Conservation (phyloP, 1,139 yeast species). For the Pichia sp. region DNA sequence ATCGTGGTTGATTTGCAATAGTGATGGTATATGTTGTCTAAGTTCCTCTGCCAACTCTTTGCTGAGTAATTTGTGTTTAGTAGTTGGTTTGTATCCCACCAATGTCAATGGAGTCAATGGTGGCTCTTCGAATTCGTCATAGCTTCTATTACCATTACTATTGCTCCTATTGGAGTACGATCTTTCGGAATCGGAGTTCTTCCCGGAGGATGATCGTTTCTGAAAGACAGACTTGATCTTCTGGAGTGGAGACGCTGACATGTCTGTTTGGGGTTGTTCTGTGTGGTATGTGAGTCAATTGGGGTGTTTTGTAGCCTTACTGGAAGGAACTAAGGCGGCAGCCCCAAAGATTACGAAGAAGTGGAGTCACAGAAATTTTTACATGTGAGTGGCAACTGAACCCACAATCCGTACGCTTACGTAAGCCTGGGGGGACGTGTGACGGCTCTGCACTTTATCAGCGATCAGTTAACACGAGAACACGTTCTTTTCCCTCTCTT, state of each 20-base stretch:
- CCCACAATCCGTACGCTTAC: too few relatives aligned
- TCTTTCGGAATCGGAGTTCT: constrained; percentile 5
- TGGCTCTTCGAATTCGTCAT: constrained; percentile 28
- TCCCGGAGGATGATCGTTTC: not conserved
- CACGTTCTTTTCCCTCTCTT: too few relatives aligned
- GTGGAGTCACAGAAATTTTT: too few relatives aligned
- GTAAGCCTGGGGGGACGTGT: too few relatives aligned
- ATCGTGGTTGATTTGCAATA: constrained; percentile 70
- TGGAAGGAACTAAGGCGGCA: too few relatives aligned
- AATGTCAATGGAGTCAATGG: constrained; percentile 49
- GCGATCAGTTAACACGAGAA: too few relatives aligned
- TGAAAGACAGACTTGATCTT: constrained; percentile 8
- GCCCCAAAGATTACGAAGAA: too few relatives aligned
- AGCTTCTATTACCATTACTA: not conserved
- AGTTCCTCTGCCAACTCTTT: constrained; percentile 70
- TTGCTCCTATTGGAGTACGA: not conserved
- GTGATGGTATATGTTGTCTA: constrained; percentile 68
- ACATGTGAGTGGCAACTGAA: too few relatives aligned
- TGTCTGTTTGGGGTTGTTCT: not conserved
- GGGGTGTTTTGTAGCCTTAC: too few relatives aligned
- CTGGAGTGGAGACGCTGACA: constrained; percentile 9
- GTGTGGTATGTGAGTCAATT: too few relatives aligned
- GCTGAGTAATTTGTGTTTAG: constrained; percentile 57
- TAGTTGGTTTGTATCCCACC: constrained; percentile 55
- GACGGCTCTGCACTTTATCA: too few relatives aligned